These are phyloP conservation scores for Septoria petroselini DNA, from an alignment of 2,329 filamentous ascomycete genomes.

Conservation along the genomic window DNA sequence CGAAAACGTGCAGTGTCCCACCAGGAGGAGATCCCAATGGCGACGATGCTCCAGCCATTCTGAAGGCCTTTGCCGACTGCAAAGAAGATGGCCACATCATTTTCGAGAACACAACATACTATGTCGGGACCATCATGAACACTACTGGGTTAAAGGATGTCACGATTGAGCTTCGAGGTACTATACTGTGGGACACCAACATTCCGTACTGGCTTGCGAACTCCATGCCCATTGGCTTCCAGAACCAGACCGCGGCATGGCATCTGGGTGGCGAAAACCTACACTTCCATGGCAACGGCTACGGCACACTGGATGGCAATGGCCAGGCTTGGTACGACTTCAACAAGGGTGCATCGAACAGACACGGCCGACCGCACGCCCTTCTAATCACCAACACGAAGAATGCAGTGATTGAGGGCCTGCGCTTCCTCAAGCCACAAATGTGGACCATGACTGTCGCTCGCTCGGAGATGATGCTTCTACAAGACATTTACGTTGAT, in stretches of 20 bases:
- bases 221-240: conserved; percentile 53
- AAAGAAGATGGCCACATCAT: conserved; percentile 51
- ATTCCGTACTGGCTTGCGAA: conserved; percentile 53
- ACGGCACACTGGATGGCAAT: conserved; percentile 58
- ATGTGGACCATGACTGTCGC: conserved; percentile 54
- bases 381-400: conserved; percentile 52
- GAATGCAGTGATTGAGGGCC: conserved; percentile 49
- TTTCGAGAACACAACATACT: conserved; percentile 50
- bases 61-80: conserved; percentile 52
- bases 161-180: conserved; percentile 50
- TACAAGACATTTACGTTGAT: conserved; percentile 55
- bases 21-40: conserved; percentile 20
- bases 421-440: conserved; percentile 56
- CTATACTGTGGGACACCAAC: conserved; percentile 44
- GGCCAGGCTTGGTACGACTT: conserved; percentile 58
- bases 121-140: conserved; percentile 26
- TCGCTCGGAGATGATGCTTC: conserved; percentile 47
- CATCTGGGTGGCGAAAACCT: conserved; percentile 55
- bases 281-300: conserved; percentile 49
- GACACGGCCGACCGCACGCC: conserved; percentile 48
- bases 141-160: conserved; percentile 48
- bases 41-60: conserved; percentile 54
- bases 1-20: conserved; percentile 26
- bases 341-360: conserved; percentile 22
- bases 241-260: conserved; percentile 57